Conservation (phyloP, 345 rosid genomes). For the Moringa oleifera region DNA sequence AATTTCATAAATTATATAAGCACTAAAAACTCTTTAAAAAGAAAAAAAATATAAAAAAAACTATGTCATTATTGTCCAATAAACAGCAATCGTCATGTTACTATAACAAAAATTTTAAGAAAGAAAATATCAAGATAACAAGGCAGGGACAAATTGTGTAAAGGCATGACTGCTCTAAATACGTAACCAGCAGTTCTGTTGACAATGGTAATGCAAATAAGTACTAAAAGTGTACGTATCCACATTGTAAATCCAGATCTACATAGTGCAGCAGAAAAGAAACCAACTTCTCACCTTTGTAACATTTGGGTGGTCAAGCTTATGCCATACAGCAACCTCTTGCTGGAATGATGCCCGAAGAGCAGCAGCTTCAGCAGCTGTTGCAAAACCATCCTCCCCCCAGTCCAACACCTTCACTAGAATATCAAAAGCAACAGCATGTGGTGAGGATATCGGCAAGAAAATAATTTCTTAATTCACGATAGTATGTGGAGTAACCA, state of each 20-base stretch:
- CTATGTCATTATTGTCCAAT: not conserved
- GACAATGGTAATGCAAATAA: not conserved
- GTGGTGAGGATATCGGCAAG: conserved; percentile 6
- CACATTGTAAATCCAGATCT: not conserved
- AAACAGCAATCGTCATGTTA: not conserved
- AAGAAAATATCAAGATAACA: too few relatives aligned
- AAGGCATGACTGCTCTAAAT: too few relatives aligned
- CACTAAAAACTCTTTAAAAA: too few relatives aligned
- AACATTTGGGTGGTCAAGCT: conserved; percentile 80
- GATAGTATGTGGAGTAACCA: not conserved
- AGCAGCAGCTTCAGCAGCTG: conserved; percentile 54
- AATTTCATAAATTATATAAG: conserved; percentile 5
- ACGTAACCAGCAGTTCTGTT: not conserved
- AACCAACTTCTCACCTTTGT: conserved; percentile 42
- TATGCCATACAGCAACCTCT: conserved; percentile 92
- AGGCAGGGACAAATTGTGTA: too few relatives aligned
- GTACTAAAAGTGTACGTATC: not conserved
- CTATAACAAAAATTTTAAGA: too few relatives aligned
- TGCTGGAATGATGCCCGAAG: conserved; percentile 66
- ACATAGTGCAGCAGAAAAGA: not conserved
- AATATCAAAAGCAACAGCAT: conserved; percentile 7
- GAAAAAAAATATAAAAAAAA: not conserved
- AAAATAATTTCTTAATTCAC: not conserved
- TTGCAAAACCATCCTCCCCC: conserved; percentile 70
- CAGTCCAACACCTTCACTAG: conserved; percentile 72